These are phyloP conservation scores for Penicillium cosmopolitanum DNA, from an alignment of 495 filamentous ascomycete species.

Conservation along the genomic window DNA sequence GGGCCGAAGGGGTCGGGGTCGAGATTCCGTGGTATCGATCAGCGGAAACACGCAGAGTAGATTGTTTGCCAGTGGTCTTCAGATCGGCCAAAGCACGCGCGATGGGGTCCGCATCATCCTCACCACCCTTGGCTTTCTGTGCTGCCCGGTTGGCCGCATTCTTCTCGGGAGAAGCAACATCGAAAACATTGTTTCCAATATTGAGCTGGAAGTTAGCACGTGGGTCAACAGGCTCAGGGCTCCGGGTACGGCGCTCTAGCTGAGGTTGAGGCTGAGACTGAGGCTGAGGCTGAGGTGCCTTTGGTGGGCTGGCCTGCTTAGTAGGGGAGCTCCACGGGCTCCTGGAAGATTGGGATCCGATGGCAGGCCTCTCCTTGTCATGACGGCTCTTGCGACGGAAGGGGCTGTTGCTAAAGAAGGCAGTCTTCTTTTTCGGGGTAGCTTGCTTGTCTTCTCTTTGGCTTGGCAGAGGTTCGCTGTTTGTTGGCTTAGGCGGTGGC, in stretches of 20 bases:
- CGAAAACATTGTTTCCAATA: conserved; percentile 94
- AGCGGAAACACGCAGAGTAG: conserved; percentile 79
- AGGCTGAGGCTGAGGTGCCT: conserved; percentile 17
- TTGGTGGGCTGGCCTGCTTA: conserved; percentile 39
- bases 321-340: conserved; percentile 43
- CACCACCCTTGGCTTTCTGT: conserved; percentile 35
- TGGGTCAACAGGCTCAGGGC: conserved; percentile 91
- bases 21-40: conserved; percentile 88
- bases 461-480: conserved; percentile 47
- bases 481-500: conserved; percentile 63
- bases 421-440: conserved; percentile 77
- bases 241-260: conserved; percentile 45
- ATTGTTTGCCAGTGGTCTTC: conserved; percentile 80
- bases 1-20: conserved; percentile 68
- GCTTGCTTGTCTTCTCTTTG: conserved; percentile 65
- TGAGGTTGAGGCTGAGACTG: conserved; percentile 18
- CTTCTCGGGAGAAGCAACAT: conserved; percentile 83
- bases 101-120: conserved; percentile 79
- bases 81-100: conserved; percentile 90
- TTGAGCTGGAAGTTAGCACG: conserved; percentile 94
- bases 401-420: conserved; percentile 94
- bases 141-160: conserved; percentile 34
- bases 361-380: conserved; percentile 69
- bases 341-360: conserved; percentile 19
- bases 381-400: conserved; percentile 92